Evolutionary conservation across 169 alveolate genomes (phyloP).

Genomic region (Eimeria sp.): DNA sequence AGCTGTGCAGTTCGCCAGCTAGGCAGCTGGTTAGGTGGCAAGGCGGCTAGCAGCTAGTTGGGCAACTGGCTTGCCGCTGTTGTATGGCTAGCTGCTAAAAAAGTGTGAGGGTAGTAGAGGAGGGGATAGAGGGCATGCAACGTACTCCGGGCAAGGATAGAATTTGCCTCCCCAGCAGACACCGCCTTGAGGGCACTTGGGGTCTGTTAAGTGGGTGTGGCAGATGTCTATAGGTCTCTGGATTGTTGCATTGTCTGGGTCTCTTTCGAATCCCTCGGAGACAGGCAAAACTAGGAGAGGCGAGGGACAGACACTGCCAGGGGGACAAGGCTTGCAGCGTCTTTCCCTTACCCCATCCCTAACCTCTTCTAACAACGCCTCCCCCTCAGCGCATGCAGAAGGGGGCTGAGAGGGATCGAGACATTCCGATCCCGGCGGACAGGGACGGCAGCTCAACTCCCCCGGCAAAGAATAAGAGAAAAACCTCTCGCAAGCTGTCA

Average conservation of each 20-base stretch:
- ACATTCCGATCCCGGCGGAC: slow-evolving; percentile 46
- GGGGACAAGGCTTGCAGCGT: slow-evolving; percentile 45
- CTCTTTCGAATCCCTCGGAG: slow-evolving; percentile 34
- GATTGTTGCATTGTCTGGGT: not conserved
- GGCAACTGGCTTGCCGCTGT: not conserved
- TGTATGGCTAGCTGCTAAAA: not conserved
- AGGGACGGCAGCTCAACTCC: slow-evolving; percentile 43
- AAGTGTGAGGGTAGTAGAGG: no score
- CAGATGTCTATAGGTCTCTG: not conserved
- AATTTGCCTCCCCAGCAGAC: slow-evolving; percentile 46
- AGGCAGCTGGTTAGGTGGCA: not conserved
- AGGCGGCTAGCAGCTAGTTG: not conserved
- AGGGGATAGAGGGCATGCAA: not conserved
- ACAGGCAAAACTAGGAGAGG: slow-evolving; percentile 4
- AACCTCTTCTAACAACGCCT: not conserved
- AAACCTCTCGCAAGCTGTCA: slow-evolving; percentile 11
- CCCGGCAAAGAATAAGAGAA: slow-evolving; percentile 35
- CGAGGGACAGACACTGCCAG: slow-evolving; percentile 12
- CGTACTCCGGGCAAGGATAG: slow-evolving; percentile 52
- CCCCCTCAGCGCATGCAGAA: not conserved
- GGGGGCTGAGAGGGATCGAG: slow-evolving; percentile 28
- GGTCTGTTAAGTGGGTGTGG: slow-evolving; percentile 42
- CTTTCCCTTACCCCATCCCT: not conserved
- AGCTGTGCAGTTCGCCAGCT: not conserved
- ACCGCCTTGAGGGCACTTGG: slow-evolving; percentile 43